Evolutionary conservation across 805 yeast species (phyloP), one percentile per base, ranked within the genome.

Genomic region (Candida parachauliodes): DNA sequence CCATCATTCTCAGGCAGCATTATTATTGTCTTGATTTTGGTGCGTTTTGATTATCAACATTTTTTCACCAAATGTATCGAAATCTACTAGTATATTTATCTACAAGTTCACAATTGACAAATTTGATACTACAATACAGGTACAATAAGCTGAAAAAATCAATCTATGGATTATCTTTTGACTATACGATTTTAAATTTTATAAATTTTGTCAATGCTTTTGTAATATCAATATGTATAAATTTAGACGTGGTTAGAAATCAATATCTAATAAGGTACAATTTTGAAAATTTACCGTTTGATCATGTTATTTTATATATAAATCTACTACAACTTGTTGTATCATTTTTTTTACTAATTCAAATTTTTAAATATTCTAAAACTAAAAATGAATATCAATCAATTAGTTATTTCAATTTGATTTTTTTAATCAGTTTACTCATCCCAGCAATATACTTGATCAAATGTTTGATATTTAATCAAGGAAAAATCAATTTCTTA

Each of bases 1-100:
- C 82, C 78, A 18, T 76, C 81, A 68, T 75, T 72, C 39, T 51
- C 55, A 20, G 26, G 35, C 16, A 27, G 22, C 44, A 40, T 40
- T 12, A 18, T 10, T 25, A 14, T 9, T 7, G n/a, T 5, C 8
- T 25, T 25, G 6, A 14, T 25, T 6, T 25, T 10, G n/a, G n/a
- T n/a, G n/a, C n/a, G n/a, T n/a, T n/a, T n/a, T n/a, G n/a, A n/a
- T n/a, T n/a, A n/a, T n/a, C n/a, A 21, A 21, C 24, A 21, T 21
- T 21, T 21, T 21, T 21, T 21, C 24, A 21, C 17, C 30, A 27
- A 27, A 27, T 31, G 34, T 20, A 23, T 15, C 28, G 5, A 14
- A 22, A 27, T 4, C 9, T 28, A 18, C 21, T 36, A 19, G 17
- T 34, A 9, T 20, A 30, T 18, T 24, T 8, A 11, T 29, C 36